Evolutionary conservation across 148 eudicot species (phyloP).

Genomic region (Rhododendron molle): DNA sequence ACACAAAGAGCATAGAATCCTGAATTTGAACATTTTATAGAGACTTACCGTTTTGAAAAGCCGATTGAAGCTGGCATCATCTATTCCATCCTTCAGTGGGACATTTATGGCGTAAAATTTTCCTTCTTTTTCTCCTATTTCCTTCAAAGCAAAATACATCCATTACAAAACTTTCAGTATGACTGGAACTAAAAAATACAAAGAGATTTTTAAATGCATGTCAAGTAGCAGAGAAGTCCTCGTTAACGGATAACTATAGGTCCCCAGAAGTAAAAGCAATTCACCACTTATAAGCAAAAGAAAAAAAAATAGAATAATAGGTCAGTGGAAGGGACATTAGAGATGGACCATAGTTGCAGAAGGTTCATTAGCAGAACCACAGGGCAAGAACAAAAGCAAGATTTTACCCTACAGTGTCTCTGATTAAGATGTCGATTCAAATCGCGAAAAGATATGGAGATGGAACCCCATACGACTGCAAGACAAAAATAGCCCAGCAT

Average conservation of each 20-base stretch:
- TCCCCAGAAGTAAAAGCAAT: neutral
- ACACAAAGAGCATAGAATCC: neutral
- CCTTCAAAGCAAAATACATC: conserved; percentile 40
- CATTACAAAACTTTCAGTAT: neutral
- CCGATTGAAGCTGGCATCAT: conserved; percentile 80
- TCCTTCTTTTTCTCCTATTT: conserved; percentile 94
- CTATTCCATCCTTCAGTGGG: conserved; percentile 97
- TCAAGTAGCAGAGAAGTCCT: neutral
- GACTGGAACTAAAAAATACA: neutral
- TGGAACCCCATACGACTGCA: neutral
- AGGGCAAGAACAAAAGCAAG: conserved; percentile 5
- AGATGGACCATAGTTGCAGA: neutral
- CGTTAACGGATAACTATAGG: neutral
- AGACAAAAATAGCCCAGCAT: neutral
- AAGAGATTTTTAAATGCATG: neutral
- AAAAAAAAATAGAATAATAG: neutral
- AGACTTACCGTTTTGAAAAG: conserved; percentile 81
- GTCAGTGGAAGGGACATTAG: neutral
- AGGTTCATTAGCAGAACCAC: neutral
- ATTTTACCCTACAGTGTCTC: neutral
- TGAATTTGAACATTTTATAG: neutral
- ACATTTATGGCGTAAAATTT: conserved; percentile 90
- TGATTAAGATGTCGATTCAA: neutral
- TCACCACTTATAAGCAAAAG: neutral
- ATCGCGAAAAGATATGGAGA: neutral